These are phyloP conservation scores for Alternaria infectoria DNA, from an alignment of 2,329 filamentous ascomycete species.

Conservation along the genomic window DNA sequence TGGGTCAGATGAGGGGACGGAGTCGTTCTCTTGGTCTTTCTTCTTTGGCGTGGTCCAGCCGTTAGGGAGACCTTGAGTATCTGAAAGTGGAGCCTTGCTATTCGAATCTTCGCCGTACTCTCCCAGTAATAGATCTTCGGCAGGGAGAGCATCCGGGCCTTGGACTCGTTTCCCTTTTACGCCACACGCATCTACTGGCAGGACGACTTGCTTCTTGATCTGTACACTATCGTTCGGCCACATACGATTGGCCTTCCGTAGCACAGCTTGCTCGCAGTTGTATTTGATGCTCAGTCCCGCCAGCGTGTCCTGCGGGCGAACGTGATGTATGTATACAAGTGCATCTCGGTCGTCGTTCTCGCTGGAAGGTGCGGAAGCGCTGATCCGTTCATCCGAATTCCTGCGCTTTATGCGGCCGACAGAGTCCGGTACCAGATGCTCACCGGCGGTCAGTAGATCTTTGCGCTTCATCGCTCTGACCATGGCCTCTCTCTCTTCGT, in stretches of 20 bases:
- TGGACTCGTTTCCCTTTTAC: slow-evolving; percentile 72
- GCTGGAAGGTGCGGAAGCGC: slow-evolving; percentile 56
- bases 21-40: slow-evolving; percentile 39
- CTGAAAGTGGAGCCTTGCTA: slow-evolving; percentile 18
- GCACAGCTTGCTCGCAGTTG: slow-evolving; percentile 80
- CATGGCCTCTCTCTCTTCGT: slow-evolving; percentile 54
- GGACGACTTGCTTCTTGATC: slow-evolving; percentile 76
- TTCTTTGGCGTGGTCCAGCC: slow-evolving; percentile 48
- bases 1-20: slow-evolving; percentile 46
- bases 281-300: slow-evolving; percentile 91
- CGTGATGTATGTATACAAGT: slow-evolving; percentile 88
- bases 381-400: slow-evolving; percentile 67
- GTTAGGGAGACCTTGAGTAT: slow-evolving; percentile 39
- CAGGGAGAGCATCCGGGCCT: slow-evolving; percentile 42
- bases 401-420: slow-evolving; percentile 66
- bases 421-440: slow-evolving; percentile 51
- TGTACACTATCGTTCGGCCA: slow-evolving; percentile 95
- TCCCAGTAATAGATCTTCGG: slow-evolving; percentile 48
- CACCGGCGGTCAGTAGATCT: slow-evolving; percentile 54
- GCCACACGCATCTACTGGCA: slow-evolving; percentile 89
- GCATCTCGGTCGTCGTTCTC: slow-evolving; percentile 73
- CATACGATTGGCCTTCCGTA: slow-evolving; percentile 87
- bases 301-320: slow-evolving; percentile 82
- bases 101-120: slow-evolving; percentile 33
- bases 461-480: slow-evolving; percentile 58